Base-by-base conservation (phyloP, 192 early-diverging fungal species). In the Paraglomus brasilianum region DNA sequence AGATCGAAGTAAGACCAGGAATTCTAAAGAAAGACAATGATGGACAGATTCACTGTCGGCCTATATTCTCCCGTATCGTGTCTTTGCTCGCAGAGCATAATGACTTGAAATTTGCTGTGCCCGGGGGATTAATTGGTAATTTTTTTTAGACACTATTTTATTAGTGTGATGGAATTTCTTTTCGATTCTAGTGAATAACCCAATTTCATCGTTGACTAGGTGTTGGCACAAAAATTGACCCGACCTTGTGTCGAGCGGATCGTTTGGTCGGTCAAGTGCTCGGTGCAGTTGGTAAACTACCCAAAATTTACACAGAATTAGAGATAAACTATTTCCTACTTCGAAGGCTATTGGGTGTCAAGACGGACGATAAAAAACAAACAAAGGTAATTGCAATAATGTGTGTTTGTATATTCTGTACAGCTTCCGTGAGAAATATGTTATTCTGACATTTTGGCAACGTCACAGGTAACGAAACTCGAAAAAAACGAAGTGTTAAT, bases 271-370 rank as follows among this genome's bases (percentile, higher is more conserved):
- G 97, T 55, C 93, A 96, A 75, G 95, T 98, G 7, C 85, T 99
- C 55, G 96, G 97, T 17, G 76, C 84, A 44, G 90, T 94, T 50
- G 95, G 96, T 58, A 93, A 88, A 69, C 84, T 97, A 64, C 94
- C 97, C 42, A 83, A 91, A 36, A 93, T 99, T 60, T 96, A 94
- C 81, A 90, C 90, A 24, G 95, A 96, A 75, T 79, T 99, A 56
- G 95, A 99, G 80, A 93, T 98, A 76, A 93, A 93, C 78, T 99
- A 95, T 80, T 96, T 95, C 79, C 82, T 99, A 81, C 87, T 99
- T 58, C 91, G 96, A 69, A 91, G 92, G 76, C 82, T 99, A 66
- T 85, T 99, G 51, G 97, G 96, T 77, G 95, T 97, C 72, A 94
- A 95, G 80, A 94, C 93, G 11, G 95, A 96, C 52, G 94, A 93